phyloP scores from a whole-genome alignment of 106 monocot genomes.

The Posidonia australis region DNA sequence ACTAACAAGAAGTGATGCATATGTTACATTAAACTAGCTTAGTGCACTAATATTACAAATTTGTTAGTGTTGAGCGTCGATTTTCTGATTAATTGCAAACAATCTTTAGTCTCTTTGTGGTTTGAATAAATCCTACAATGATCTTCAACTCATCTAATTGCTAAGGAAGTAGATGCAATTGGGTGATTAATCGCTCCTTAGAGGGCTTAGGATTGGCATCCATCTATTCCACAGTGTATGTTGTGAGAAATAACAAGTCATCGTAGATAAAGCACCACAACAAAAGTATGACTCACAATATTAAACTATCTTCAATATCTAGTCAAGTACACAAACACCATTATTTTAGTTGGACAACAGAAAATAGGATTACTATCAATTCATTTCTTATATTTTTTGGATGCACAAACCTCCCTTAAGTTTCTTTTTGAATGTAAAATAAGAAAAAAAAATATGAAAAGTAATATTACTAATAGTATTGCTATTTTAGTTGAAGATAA shows the following conservation, averaged over 20 bases:
- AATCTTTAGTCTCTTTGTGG: slow-evolving; percentile 21
- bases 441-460: no score
- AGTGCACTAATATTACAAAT: not conserved
- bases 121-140: slow-evolving; percentile 14
- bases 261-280: no score
- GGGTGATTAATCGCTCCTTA: slow-evolving; percentile 52
- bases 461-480: no score
- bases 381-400: no score
- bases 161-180: not conserved
- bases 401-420: no score
- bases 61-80: not conserved
- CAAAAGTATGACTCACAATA: slow-evolving; percentile 35
- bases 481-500: no score
- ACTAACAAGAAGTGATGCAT: not conserved
- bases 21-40: not conserved
- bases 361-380: no score
- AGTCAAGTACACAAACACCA: no score
- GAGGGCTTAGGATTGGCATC: slow-evolving; percentile 60
- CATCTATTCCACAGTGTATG: slow-evolving; percentile 15
- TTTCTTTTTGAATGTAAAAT: no score
- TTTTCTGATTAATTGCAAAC: slow-evolving; percentile 6
- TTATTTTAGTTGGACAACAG: no score
- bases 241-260: not conserved
- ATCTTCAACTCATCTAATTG: slow-evolving; percentile 33
- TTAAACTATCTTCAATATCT: slow-evolving; percentile 80